Conservation (phyloP, 1,139 yeast genomes). For the Geotrichum macrosporum region DNA sequence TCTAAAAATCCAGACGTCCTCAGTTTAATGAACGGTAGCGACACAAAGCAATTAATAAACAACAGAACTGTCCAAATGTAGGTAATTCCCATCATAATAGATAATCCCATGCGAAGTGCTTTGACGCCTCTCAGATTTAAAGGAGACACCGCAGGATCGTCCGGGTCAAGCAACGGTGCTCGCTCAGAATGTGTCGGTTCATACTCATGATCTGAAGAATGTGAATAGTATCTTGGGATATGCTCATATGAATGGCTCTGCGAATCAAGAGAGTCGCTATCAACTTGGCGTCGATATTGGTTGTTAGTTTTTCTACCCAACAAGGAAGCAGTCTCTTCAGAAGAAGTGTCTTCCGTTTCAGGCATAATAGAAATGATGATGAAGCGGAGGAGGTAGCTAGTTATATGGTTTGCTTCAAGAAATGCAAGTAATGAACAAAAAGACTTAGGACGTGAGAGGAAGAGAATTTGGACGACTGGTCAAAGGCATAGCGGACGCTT, state of each 20-base stretch:
- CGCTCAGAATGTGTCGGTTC: not conserved
- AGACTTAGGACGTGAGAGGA: too few relatives aligned
- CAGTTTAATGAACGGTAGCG: constrained; percentile 46
- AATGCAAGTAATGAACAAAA: too few relatives aligned
- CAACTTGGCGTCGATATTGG: not conserved
- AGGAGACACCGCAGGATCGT: constrained; percentile 65
- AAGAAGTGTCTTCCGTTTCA: too few relatives aligned
- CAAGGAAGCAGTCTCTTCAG: too few relatives aligned
- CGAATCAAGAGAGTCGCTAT: not conserved
- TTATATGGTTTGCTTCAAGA: too few relatives aligned
- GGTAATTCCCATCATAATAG: constrained; percentile 42
- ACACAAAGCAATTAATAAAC: constrained; percentile 54
- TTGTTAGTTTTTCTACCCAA: not conserved
- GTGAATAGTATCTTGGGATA: not conserved
- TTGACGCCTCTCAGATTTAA: constrained; percentile 44
- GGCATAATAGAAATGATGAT: too few relatives aligned
- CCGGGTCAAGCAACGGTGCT: constrained; percentile 12
- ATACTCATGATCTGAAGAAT: not conserved
- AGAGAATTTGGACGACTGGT: too few relatives aligned
- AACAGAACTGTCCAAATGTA: constrained; percentile 46
- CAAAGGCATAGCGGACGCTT: too few relatives aligned
- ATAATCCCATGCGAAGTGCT: constrained; percentile 45
- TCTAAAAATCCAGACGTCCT: constrained; percentile 60
- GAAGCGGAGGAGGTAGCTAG: too few relatives aligned
- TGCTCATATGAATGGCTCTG: not conserved